Base-by-base conservation (phyloP, 495 filamentous ascomycete species). In the Thermothielavioides terrestris region DNA sequence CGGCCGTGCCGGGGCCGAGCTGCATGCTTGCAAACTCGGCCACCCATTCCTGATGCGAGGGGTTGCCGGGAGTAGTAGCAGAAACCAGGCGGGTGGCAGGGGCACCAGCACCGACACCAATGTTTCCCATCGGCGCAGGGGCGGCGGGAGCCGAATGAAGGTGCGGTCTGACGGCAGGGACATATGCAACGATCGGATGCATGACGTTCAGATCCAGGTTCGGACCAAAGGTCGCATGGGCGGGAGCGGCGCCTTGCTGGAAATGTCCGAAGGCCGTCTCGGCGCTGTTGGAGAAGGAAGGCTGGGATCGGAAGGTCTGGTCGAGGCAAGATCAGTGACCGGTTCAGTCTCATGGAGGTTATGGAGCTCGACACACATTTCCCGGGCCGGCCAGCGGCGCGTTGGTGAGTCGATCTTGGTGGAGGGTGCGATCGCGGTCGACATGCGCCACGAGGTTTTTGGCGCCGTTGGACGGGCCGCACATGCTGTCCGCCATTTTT, bases 401-500 rank as follows among this genome's bases (percentile, higher is more conserved):
- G 22, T 50, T 49, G 41, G 46, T 43, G 26, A 66, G 10, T 41
- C 87, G 81, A 59, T 96, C 91, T 65, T 94, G 91, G 58, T 96
- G 89, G 36, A 91, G 74, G 5, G 84, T 83, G 15, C 85, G 75
- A 63, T 97, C 88, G 39, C 81, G 76, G 10, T 82, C 76, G 4
- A 81, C 73, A 68, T 95, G 89, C 56, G 90, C 85, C 57, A 88
- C 79, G 57, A 95, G 84, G 58, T 78, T 86, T 61, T 92, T 85
- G 32, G 92, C 80, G 52, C 88, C 81, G 67, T 90, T 95, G 10
- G 89, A 89, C 21, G 91, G 89, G 36, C 91, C 88, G 67, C 91
- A 97, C 42, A 94, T 74, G 50, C 76, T 76, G 63, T 94, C 88
- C 40, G 83, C 74, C 89, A 94, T 94, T 5, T 40, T 54, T 44